Evolutionary conservation across 2,329 filamentous ascomycete genomes (phyloP).

Genomic region (Madurella mycetomatis): DNA sequence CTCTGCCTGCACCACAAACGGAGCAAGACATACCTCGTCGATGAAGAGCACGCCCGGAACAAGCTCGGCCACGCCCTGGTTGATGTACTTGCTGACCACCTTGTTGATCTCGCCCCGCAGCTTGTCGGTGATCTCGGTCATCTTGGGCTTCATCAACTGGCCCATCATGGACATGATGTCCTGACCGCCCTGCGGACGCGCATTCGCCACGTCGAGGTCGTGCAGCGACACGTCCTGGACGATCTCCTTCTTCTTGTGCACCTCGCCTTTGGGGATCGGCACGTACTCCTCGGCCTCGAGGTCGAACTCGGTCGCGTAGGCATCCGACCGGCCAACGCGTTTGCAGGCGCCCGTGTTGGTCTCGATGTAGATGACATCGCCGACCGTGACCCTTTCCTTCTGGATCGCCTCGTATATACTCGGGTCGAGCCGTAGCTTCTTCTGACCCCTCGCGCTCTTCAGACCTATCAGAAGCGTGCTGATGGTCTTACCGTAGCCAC

Average conservation of each 20-base stretch:
- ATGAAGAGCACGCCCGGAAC: conserved; percentile 99
- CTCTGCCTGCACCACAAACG: not conserved
- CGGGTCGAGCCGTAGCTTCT: conserved; percentile 93
- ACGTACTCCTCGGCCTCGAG: conserved; percentile 99
- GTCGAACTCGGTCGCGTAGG: conserved; percentile 97
- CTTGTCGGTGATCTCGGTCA: conserved; percentile 99
- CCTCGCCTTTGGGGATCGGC: conserved; percentile 95
- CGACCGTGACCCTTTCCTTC: conserved; percentile 92
- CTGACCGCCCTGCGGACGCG: conserved; percentile 90
- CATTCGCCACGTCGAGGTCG: conserved; percentile 93
- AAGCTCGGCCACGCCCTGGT: conserved; percentile 94
- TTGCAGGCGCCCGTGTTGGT: conserved; percentile 98
- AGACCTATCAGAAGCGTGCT: conserved; percentile 90
- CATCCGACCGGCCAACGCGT: conserved; percentile 90
- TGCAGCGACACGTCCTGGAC: conserved; percentile 98
- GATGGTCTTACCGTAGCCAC: conserved; percentile 96
- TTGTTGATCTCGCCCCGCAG: conserved; percentile 96
- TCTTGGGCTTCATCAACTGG: conserved; percentile 98
- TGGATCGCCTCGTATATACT: conserved; percentile 99
- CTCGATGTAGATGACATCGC: conserved; percentile 98
- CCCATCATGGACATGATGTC: conserved; percentile 99
- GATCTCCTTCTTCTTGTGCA: conserved; percentile 99
- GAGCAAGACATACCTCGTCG: conserved; percentile 67
- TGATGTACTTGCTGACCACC: conserved; percentile 97
- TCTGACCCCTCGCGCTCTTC: conserved; percentile 93